Conservation (phyloP, 1,284 basidiomycete genomes). For the Acaromyces ingoldii region DNA sequence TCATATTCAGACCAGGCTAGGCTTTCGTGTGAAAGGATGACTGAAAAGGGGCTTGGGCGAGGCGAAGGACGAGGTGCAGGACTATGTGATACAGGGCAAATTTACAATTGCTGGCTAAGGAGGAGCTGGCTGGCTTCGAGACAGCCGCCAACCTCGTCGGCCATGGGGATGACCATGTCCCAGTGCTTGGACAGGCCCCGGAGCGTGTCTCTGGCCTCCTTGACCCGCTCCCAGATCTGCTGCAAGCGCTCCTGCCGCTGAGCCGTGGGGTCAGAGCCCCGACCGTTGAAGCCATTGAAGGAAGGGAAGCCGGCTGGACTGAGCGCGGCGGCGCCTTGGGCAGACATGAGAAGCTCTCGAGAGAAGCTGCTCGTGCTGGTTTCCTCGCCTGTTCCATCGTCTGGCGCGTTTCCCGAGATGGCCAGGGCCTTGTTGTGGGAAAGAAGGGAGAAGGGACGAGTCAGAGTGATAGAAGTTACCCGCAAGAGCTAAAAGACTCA, state of each 20-base stretch:
- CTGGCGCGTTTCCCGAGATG: slow-evolving; percentile 7
- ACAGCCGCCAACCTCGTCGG: slow-evolving; percentile 39
- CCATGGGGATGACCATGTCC: slow-evolving; percentile 39
- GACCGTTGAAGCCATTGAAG: not conserved
- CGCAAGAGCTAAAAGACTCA: too few species aligned
- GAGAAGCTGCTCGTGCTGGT: not conserved
- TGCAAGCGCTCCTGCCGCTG: slow-evolving; percentile 13
- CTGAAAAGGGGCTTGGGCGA: too few species aligned
- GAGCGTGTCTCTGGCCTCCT: slow-evolving; percentile 34
- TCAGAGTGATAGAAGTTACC: too few species aligned
- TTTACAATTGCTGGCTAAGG: slow-evolving; percentile 4
- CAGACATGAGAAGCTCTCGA: slow-evolving; percentile 7
- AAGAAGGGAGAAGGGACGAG: too few species aligned
- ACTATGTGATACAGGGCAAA: too few species aligned
- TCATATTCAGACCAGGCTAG: too few species aligned
- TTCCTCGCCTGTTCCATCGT: slow-evolving; percentile 8
- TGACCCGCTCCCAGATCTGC: slow-evolving; percentile 36
- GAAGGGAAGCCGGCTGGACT: not conserved
- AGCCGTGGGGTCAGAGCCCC: not conserved
- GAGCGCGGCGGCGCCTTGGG: slow-evolving; percentile 7
- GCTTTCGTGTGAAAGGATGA: too few species aligned
- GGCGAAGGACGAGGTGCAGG: too few species aligned
- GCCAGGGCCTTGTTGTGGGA: too few species aligned
- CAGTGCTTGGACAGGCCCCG: slow-evolving; percentile 33
- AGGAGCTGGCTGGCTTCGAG: slow-evolving; percentile 36